Evolutionary conservation across 1,284 basidiomycete species (phyloP).

Genomic region (Cutaneotrichosporon cyanovorans): DNA sequence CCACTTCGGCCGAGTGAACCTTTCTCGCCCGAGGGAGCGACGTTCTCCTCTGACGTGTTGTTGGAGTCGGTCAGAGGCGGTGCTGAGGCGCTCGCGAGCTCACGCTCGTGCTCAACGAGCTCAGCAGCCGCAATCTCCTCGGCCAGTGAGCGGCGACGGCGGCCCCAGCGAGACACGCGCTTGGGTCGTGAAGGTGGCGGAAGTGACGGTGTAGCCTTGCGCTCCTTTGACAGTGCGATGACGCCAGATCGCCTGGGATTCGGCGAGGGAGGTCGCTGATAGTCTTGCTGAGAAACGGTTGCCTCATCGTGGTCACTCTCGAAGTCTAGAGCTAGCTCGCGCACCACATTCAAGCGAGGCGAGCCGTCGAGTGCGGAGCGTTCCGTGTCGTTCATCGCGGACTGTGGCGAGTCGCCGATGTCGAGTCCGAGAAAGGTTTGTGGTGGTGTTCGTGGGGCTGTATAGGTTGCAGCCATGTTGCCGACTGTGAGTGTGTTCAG

Average conservation of each 20-base stretch:
- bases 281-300: too few species aligned
- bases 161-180: neutral
- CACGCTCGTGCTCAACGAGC: neutral
- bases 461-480: neutral
- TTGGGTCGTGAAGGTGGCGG: neutral
- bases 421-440: neutral
- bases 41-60: too few species aligned
- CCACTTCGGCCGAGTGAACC: too few species aligned
- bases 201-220: neutral
- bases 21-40: too few species aligned
- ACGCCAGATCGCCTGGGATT: neutral
- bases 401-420: neutral
- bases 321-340: neutral
- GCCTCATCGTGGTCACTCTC: neutral
- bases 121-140: slow-evolving; percentile 4
- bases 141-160: slow-evolving; percentile 1
- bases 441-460: neutral
- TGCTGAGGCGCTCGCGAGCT: too few species aligned
- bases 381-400: too few species aligned
- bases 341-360: neutral
- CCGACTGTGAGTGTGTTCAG: too few species aligned
- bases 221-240: neutral
- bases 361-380: too few species aligned
- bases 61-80: too few species aligned
- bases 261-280: neutral